Base-by-base conservation (phyloP, 352 stramenopile species). In the Bremia lactucae region DNA sequence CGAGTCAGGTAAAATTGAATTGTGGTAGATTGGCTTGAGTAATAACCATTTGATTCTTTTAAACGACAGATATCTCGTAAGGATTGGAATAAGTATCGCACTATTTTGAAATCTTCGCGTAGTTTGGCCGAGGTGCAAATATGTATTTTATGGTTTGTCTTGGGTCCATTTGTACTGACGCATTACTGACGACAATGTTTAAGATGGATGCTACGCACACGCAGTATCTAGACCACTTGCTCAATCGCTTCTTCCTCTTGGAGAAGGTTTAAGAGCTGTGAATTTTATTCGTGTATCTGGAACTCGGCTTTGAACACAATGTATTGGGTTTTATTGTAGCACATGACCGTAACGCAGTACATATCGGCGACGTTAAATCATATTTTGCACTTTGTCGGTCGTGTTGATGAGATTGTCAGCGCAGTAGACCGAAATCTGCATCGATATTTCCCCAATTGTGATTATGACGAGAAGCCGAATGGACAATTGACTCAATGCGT, bases 331-430 rank as follows among this genome's bases (percentile, higher is more conserved):
- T 28, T 14, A 19, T 23, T 48, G 4, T 22, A 86, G 72, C 66
- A 87, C 18, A 55, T 64, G 29, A 68, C 57, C 0, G 70, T 86
- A n/a, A 71, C 79, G 21, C 58, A 76, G 42, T 81, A 83, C 46
- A 81, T 84, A 26, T 36, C 85, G 34, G 71, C 64, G 19, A 80
- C 75, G 11, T 82, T 87, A 46, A 83, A 87, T 36, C 72, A 84
- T 21, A 67, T 87, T 19, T 70, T 89, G 41, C 47, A 61, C 5
- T 89, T 73, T 44, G 62, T 82, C 25, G 59, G 49, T 3, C 63
- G 68, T 18, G 55, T 80, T 6, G 61, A 85, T 15, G 69, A 71
- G 36, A 64, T 75, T 19, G 56, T 84, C 16, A 62, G 59, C 3
- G 56, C 45, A 0, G 41, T 84, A 3, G 75, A 79, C 28, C 56